Conservation (phyloP, 2,329 filamentous ascomycete genomes). For the Hypoxylon sp. region DNA sequence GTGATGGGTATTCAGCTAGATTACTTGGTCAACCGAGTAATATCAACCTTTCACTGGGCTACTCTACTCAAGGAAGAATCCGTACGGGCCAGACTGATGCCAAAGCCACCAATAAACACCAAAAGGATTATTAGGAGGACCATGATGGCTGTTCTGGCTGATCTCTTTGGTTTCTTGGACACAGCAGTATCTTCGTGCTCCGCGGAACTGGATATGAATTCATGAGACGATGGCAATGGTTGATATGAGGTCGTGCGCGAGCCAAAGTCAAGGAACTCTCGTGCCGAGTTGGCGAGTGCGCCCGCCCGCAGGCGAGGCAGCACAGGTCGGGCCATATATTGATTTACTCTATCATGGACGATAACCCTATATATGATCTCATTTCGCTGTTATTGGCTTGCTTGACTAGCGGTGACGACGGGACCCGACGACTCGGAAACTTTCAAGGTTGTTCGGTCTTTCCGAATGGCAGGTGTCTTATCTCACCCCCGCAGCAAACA, state of each 20-base stretch:
- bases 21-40: not conserved
- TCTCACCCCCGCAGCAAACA: conserved; percentile 1
- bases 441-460: not conserved
- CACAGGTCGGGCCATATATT: not conserved
- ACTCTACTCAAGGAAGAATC: not conserved
- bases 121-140: not conserved
- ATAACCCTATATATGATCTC: not conserved
- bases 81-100: not conserved
- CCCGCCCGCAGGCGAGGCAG: not conserved
- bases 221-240: not conserved
- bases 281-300: not conserved
- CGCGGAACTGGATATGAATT: not conserved
- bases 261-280: not conserved
- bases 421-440: not conserved
- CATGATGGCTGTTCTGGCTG: not conserved
- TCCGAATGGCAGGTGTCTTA: not conserved
- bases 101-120: not conserved
- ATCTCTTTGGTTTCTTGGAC: not conserved
- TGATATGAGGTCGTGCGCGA: not conserved
- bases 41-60: not conserved
- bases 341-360: not conserved
- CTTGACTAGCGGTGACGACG: not conserved
- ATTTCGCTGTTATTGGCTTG: not conserved
- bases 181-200: not conserved
- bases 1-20: not conserved